Base-by-base conservation (phyloP, 2,329 filamentous ascomycete species). In the Mycosphaerella arachidis region DNA sequence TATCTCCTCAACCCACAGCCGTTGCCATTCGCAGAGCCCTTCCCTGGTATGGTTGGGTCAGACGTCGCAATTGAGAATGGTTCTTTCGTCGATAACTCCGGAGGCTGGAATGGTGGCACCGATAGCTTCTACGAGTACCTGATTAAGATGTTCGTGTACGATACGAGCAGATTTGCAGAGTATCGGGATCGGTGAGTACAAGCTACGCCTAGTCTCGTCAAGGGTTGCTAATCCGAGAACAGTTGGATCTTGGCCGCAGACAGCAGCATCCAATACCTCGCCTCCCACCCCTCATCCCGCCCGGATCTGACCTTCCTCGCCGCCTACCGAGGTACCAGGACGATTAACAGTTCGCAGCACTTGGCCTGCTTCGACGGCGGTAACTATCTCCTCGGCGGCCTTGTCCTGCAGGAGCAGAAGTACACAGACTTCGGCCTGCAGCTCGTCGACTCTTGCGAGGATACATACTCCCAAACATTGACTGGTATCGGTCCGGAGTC, bases 81-180 rank as follows among this genome's bases (percentile, higher is more conserved):
- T 20, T 68, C 78, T 7, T 93, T 95, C 66, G 66, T 82, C 13
- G 84, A 93, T 70, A 82, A 82, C 27, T 69, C 66, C 1, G 91
- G 92, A 55, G 88, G 89, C 48, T 96, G 91, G 91, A 83, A 84
- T 43, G 90, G 88, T 54, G 88, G 89, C 6, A 83, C 83, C 31
- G 91, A 95, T 73, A 90, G 86, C 48, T 95, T 88, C 76, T 96
- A 95, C 76, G 91, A 95, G 75, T 95, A 95, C 69, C 82, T 96
- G 33, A 87, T 96, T 74, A 96, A 96, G 79, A 93, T 94, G 89
- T 95, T 87, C 68, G 75, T 93, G 57, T 95, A 95, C 72, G 88
- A 93, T 70, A 80, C 84, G 0, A 67, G 73, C 6, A 81, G 84
- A 3, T 95, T 89, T 68, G 74, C 69, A 1, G 63, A 74, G 2